phyloP scores from a whole-genome alignment of 2,329 filamentous ascomycete genomes.

The Cladorrhinum sp. region DNA sequence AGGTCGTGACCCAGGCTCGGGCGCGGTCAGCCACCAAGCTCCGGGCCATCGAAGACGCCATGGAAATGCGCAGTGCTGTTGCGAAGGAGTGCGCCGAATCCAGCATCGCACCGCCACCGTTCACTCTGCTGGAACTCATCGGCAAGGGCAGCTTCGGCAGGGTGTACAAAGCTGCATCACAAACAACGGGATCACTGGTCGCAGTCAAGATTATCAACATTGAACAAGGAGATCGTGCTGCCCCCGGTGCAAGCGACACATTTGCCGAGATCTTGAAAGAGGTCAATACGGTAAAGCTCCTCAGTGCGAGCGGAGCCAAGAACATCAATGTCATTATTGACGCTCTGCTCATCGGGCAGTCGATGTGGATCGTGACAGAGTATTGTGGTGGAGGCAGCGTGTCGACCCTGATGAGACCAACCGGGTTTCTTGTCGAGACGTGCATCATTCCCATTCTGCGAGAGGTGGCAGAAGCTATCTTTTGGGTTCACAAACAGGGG shows the following conservation, averaged over 20 bases:
- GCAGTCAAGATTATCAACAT: slow-evolving; percentile 81
- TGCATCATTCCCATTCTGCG: slow-evolving; percentile 66
- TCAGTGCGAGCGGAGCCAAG: slow-evolving; percentile 71
- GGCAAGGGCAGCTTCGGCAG: slow-evolving; percentile 67
- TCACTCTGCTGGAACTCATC: slow-evolving; percentile 62
- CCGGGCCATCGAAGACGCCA: slow-evolving; percentile 62
- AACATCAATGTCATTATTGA: slow-evolving; percentile 83
- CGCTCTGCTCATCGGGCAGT: slow-evolving; percentile 70
- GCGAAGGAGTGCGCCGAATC: slow-evolving; percentile 55
- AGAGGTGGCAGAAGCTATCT: slow-evolving; percentile 63
- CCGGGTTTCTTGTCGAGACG: slow-evolving; percentile 62
- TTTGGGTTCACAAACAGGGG: slow-evolving; percentile 65
- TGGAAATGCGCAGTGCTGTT: slow-evolving; percentile 59
- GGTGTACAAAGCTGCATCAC: slow-evolving; percentile 59
- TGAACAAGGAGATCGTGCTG: slow-evolving; percentile 68
- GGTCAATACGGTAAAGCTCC: slow-evolving; percentile 65
- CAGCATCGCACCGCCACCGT: slow-evolving; percentile 56
- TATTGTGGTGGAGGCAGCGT: slow-evolving; percentile 84
- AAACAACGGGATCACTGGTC: slow-evolving; percentile 47
- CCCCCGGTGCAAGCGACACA: slow-evolving; percentile 63
- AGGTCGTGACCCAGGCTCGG: neutral
- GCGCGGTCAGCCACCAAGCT: slow-evolving; percentile 29
- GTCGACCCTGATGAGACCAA: slow-evolving; percentile 67
- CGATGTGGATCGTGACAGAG: slow-evolving; percentile 86
- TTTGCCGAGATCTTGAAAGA: slow-evolving; percentile 69